Conservation (phyloP, 108 stramenopile genomes). For the Stephanodiscus triporus region DNA sequence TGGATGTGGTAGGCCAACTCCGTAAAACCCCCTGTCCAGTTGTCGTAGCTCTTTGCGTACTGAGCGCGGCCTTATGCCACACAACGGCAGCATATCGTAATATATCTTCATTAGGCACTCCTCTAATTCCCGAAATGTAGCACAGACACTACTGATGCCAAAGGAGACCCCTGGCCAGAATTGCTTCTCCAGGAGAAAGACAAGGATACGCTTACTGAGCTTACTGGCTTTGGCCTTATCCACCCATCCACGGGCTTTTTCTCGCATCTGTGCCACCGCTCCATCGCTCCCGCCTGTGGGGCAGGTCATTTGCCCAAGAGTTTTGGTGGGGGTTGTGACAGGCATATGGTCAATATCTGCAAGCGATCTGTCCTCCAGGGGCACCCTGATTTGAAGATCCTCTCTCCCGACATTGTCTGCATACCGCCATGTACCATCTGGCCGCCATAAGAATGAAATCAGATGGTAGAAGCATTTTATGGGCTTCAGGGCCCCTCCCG, state of each 20-base stretch:
- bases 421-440: slow-evolving; percentile 20
- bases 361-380: slow-evolving; percentile 9
- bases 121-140: not conserved
- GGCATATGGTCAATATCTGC: slow-evolving; percentile 4
- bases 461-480: slow-evolving; percentile 17
- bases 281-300: not conserved
- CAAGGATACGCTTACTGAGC: slow-evolving; percentile 4
- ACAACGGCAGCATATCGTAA: not conserved
- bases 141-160: slow-evolving; percentile 6
- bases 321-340: slow-evolving; percentile 4
- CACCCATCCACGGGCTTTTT: slow-evolving; percentile 20
- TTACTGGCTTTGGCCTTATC: slow-evolving; percentile 2
- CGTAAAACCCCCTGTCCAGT: slow-evolving; percentile 12
- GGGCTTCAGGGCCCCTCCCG: slow-evolving; percentile 20
- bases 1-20: slow-evolving; percentile 3
- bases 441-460: slow-evolving; percentile 12
- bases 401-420: not conserved
- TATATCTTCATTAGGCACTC: slow-evolving; percentile 6
- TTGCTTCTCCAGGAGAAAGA: slow-evolving; percentile 5
- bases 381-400: slow-evolving; percentile 4
- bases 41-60: not conserved
- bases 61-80: not conserved
- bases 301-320: slow-evolving; percentile 13
- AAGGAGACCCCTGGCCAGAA: slow-evolving; percentile 23
- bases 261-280: not conserved